A percentile compares a stretch with the other conserved stretches of the same genome.
phyloP scores from a whole-genome alignment of 148 eudicot species.

The Fallopia convolvulus region DNA sequence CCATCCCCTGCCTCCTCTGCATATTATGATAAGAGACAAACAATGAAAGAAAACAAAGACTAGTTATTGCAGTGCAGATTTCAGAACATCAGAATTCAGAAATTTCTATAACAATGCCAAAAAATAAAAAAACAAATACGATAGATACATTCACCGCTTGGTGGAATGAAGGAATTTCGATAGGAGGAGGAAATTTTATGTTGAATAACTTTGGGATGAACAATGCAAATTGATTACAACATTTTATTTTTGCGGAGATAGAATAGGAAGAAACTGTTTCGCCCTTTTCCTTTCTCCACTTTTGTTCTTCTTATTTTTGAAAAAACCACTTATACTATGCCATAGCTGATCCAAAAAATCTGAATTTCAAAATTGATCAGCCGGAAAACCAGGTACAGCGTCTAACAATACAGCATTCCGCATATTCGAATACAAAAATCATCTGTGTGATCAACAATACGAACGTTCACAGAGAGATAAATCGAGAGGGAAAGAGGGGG shows the following conservation, averaged over 20 bases:
- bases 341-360: neutral
- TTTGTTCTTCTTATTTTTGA: neutral
- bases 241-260: neutral
- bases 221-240: neutral
- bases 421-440: neutral
- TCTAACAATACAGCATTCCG: conserved; percentile 5
- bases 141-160: neutral
- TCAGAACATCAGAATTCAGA: neutral
- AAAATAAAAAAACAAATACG: neutral
- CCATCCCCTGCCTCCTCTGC: neutral
- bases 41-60: conserved; percentile 1
- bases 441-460: neutral
- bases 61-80: neutral
- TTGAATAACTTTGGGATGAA: neutral
- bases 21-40: neutral
- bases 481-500: neutral
- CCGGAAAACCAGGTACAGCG: neutral
- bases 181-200: neutral
- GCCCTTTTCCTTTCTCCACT: neutral
- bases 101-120: neutral
- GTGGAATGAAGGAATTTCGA: neutral
- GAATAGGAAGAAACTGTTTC: neutral
- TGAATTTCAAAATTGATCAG: neutral
- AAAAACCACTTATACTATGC: neutral
- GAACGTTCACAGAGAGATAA: neutral